Base-by-base conservation (phyloP, 176 grass and related monocot genomes). In the Zoysia pacifica region DNA sequence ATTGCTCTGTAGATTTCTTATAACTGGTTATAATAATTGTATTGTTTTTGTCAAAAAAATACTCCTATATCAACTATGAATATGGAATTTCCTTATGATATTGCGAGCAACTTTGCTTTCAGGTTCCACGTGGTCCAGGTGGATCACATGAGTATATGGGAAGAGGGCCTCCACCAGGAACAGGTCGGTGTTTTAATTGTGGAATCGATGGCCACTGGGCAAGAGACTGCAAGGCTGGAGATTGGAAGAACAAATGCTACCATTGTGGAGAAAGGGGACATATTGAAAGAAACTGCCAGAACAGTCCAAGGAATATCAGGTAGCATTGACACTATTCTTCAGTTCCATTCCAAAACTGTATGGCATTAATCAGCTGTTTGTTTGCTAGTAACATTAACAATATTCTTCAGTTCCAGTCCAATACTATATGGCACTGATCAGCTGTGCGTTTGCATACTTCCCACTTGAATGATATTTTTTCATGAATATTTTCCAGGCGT, bases 171-270 rank as follows among this genome's bases (percentile, higher is more conserved):
- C 88, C 92, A 47, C 96, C 96, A 62, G 96, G 96, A 75, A 92
- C 96, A 60, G 96, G 96, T 6, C 90, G 96, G n/a, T 99, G 96
- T 72, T 99, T 99, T 40, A 99, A 99, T 20, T 99, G 96, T 82
- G 96, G 96, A 50, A 86, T 99, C 52, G 96, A 99, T 81, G 96
- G 96, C 13, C 96, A 99, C 64, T 99, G 96, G 96, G 96, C 96
- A 45, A 89, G 90, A 11, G 96, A 99, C 70, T 99, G 96, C 87
- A 93, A 93, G 54, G 86, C 96, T 74, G 96, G 96, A 79, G 96
- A 99, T 65, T 99, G 96, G 96, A 99, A 99, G 79, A 99, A 99
- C 84, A 99, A 93, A 81, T 99, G 96, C 69, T 99, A 99, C 48
- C 92, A 92, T 0, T 99, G 96, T 82, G 96, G 96, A 13, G 96